Evolutionary conservation across 768 basidiomycete species (phyloP), one percentile per base, ranked within the genome.

Genomic region (Suillus paluster): DNA sequence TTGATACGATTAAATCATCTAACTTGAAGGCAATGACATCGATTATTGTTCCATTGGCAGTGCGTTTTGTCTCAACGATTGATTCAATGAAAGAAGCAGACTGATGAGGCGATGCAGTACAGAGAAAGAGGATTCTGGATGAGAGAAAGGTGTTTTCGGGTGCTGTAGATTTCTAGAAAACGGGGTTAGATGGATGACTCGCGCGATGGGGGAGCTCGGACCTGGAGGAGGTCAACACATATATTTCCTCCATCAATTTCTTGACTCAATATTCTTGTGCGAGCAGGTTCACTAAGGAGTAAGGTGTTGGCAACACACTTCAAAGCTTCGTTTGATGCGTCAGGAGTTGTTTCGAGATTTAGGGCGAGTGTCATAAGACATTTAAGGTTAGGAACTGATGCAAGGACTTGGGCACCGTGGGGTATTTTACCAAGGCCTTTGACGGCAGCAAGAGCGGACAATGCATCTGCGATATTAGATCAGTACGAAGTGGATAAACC

Each of bases 221-320:
- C 90, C 78, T 90, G 86, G 27, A 92, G 80, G 59, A 90, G 75
- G 11, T 78, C 71, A 11, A 90, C 64, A 61, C 83, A 84, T 6
- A 78, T 73, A 14, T 84, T 80, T 12, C 88, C 89, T 10, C 92
- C 92, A 39, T 82, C 83, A 9, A 92, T 88, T 3, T 84, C 83
- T 50, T 81, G 78, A 53, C 74, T 76, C 33, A 90, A 70, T 67
- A 90, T 85, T 0, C 83, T 84, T 21, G 72, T 69, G 56, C 92
- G 84, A 2, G 88, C 86, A 15, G 75, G 70, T 62, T 90, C 89
- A 56, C 89, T 78, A 60, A 94, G 82, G 21, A 94, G 81, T 4
- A 95, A 74, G 0, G 91, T 84, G 71, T 96, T 96, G 9, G 94
- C 94, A 27, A 94, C 80, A 57, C 85, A 91, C 59, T 90, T 81